Percentiles rank a stretch among this genome's conserved stretches.
phyloP scores from a whole-genome alignment of 805 yeast species.

The Grigorovia humatica region DNA sequence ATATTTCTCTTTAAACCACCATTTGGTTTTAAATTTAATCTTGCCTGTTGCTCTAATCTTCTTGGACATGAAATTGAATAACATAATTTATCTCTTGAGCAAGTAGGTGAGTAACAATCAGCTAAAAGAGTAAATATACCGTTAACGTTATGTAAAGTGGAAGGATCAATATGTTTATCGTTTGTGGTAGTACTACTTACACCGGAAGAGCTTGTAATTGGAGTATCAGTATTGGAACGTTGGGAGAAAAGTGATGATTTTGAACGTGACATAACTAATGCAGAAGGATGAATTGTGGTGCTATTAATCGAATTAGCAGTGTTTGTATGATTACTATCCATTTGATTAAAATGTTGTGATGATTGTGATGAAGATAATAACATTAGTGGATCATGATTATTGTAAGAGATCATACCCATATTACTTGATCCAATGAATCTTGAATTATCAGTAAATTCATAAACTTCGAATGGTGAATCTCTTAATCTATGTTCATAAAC shows the following conservation, averaged over 20 bases:
- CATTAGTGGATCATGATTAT: slow-evolving; percentile 21
- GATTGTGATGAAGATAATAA: slow-evolving; percentile 11
- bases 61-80: slow-evolving; percentile 96
- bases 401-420: slow-evolving; percentile 15
- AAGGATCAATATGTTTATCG: background rate
- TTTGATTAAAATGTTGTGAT: slow-evolving; percentile 5
- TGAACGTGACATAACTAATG: slow-evolving; percentile 8
- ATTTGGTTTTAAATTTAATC: slow-evolving; percentile 78
- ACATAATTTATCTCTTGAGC: slow-evolving; percentile 78
- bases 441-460: slow-evolving; percentile 54
- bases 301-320: background rate
- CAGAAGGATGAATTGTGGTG: background rate
- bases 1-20: slow-evolving; percentile 69
- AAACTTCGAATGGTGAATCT: slow-evolving; percentile 79
- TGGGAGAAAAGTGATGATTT: slow-evolving; percentile 1
- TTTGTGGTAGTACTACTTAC: background rate
- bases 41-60: slow-evolving; percentile 88
- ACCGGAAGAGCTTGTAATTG: slow-evolving; percentile 1
- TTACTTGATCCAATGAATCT: slow-evolving; percentile 20
- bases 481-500: slow-evolving; percentile 88
- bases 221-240: background rate
- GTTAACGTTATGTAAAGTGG: slow-evolving; percentile 33
- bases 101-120: slow-evolving; percentile 95
- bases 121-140: slow-evolving; percentile 91
- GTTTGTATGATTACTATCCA: background rate